Evolutionary conservation across 805 yeast species (phyloP), one percentile per base, ranked within the genome.

Genomic region (Yarrowia bubula): DNA sequence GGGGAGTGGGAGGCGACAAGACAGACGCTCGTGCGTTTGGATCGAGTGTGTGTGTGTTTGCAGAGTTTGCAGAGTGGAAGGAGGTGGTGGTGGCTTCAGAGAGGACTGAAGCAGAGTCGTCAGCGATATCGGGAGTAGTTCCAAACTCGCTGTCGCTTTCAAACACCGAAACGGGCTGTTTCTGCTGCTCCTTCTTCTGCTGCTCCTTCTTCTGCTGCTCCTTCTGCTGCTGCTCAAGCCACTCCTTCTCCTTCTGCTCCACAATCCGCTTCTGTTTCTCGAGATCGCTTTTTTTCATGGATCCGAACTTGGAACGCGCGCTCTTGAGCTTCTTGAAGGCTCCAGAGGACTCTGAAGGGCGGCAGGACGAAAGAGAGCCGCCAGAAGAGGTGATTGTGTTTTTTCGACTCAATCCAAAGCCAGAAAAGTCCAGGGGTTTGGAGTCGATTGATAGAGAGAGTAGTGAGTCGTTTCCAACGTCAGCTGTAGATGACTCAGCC

Each of bases 371-470:
- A 1, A 39, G 33, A 6, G 44, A 38, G 9, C 35, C 46, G 13
- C 48, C 46, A 13, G 65, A 61, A 5, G 65, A 61, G 6, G 47
- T 48, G 37, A 61, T 61, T 28, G 65, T 61, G 65, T 61, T 61
- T 14, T 61, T 61, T 3, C 65, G 55, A 2, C 39, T 37, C 18
- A 61, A 46, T 8, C 47, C 48, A 5, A 61, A 37, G 0, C 44
- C 55, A 17, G 64, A 60, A 8, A 57, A 57, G 18, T 57, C 63
- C 3, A 57, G 50, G 1, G 63, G 63, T 7, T 32, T 42, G 8
- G 41, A 42, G 22, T 41, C 63, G 7, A 51, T 41, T 8, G 28
- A 8, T 3, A 51, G 44, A 38, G 60, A 13, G n/a, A 51, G 42
- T 0, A 46, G 51, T 3, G 38, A 32, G n/a, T 47, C 53, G 11